Base-by-base conservation (phyloP, 495 filamentous ascomycete species). In the Lindgomyces ingoldianus region DNA sequence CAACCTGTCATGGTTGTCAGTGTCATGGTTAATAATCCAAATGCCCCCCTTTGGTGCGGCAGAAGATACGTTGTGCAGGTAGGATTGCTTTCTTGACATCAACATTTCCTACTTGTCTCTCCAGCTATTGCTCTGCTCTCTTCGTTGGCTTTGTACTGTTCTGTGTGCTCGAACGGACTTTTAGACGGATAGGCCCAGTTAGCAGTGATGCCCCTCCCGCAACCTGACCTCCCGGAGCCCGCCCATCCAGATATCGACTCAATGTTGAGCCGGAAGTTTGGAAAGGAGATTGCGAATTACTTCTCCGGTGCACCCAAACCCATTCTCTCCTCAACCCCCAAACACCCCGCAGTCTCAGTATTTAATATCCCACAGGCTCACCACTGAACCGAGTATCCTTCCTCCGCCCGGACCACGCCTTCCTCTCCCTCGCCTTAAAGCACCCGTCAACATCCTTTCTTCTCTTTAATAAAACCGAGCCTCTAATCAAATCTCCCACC, bases 251-350 rank as follows among this genome's bases (percentile, higher is more conserved):
- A 88, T 71, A 83, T 89, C 70, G 85, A 93, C 79, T 91, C 89
- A 6, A 92, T 93, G 86, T 79, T 98, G 68, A 85, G 88, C 45
- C 83, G 87, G 49, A 94, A 89, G 62, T 97, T 96, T 75, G 94
- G 94, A 70, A 87, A 81, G 67, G 94, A 98, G 78, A 85, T 91
- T 12, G 86, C 88, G 67, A 98, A 98, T 78, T 98, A 98, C 83
- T 98, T 96, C 80, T 89, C 91, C 60, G 91, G 92, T 82, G 84
- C 42, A 12, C 21, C 48, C 22, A 39, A 6, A 39, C 33, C 33
- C 33, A 6, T 39, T 39, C 33, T 39, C 33, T 14, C 33, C 33
- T 39, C 33, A 39, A 39, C 6, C 6, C 33, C 33, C 14, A 39
- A 39, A 39, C 33, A 14, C n/a, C n/a, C n/a, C n/a, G n/a, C n/a